phyloP scores from a whole-genome alignment of 148 eudicot genomes.

The Talinum fruticosum region DNA sequence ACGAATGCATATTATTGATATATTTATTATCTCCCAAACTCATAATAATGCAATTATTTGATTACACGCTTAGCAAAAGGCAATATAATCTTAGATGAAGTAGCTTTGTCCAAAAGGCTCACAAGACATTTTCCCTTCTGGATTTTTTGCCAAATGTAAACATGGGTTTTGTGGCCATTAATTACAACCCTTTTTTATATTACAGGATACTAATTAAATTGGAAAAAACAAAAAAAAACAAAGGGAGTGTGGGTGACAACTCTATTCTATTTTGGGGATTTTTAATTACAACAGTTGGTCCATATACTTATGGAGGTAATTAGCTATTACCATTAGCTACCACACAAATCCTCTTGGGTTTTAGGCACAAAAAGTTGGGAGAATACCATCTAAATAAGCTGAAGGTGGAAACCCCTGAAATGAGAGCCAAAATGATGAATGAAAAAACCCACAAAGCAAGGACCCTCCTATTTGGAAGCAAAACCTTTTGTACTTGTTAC shows the following conservation, averaged over 20 bases:
- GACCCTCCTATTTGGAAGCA: conserved; percentile 61
- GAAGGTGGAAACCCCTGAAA: conserved; percentile 52
- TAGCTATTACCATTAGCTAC: background rate
- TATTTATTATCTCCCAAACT: too few species aligned
- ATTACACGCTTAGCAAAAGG: background rate
- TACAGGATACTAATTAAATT: too few species aligned
- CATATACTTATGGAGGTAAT: background rate
- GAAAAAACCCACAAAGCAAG: conserved; percentile 32
- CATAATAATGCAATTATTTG: background rate
- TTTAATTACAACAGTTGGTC: background rate
- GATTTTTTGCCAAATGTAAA: background rate
- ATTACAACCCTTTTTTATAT: background rate
- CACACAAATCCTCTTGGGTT: conserved; percentile 17
- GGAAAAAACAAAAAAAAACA: too few species aligned
- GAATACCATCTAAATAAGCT: conserved; percentile 63
- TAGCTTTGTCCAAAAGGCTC: too few species aligned
- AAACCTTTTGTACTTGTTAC: conserved; percentile 50
- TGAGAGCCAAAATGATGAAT: conserved; percentile 28
- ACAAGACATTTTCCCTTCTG: background rate
- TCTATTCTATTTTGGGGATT: too few species aligned
- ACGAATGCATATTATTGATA: too few species aligned
- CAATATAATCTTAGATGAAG: too few species aligned
- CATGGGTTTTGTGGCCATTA: background rate
- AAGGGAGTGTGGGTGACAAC: too few species aligned
- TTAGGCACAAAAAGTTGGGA: conserved; percentile 37